Conservation (phyloP, 192 early-diverging fungal species). For the Coemansia sp. region DNA sequence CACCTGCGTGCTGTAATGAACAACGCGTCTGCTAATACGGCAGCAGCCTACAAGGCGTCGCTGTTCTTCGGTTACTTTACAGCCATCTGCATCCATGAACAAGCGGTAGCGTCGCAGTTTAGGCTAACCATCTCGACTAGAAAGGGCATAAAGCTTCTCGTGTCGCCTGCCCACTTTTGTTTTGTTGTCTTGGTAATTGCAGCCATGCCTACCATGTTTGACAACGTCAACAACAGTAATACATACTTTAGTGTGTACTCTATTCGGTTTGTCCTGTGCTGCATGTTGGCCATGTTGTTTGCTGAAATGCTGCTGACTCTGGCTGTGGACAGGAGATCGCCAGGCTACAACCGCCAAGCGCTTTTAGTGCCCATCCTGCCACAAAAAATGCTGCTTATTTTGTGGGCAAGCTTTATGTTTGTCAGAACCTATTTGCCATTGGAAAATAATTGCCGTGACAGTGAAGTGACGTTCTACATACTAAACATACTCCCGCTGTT, state of each 20-base stretch:
- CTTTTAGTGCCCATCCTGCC: not conserved
- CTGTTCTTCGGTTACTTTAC: constrained; percentile 25
- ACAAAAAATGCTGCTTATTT: not conserved
- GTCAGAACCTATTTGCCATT: not conserved
- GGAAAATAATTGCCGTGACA: not conserved
- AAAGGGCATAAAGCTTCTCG: not conserved
- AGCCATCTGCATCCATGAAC: not conserved
- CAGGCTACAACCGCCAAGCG: not conserved
- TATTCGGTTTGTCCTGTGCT: not conserved
- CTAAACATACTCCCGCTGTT: constrained; percentile 11
- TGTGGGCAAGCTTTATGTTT: constrained; percentile 11
- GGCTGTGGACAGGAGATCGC: not conserved
- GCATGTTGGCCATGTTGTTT: not conserved
- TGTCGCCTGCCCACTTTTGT: not conserved
- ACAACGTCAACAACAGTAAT: not conserved
- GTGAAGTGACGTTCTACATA: constrained; percentile 7
- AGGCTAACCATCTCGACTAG: not conserved
- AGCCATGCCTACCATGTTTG: not conserved
- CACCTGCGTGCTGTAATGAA: constrained; percentile 25
- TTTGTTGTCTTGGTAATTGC: not conserved
- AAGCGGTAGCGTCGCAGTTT: not conserved
- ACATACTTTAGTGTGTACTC: not conserved
- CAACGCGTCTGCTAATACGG: constrained; percentile 11
- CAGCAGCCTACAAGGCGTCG: constrained; percentile 24
- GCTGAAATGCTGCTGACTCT: not conserved